phyloP scores from a whole-genome alignment of 2,329 filamentous ascomycete genomes.

The Colletotrichum lini region DNA sequence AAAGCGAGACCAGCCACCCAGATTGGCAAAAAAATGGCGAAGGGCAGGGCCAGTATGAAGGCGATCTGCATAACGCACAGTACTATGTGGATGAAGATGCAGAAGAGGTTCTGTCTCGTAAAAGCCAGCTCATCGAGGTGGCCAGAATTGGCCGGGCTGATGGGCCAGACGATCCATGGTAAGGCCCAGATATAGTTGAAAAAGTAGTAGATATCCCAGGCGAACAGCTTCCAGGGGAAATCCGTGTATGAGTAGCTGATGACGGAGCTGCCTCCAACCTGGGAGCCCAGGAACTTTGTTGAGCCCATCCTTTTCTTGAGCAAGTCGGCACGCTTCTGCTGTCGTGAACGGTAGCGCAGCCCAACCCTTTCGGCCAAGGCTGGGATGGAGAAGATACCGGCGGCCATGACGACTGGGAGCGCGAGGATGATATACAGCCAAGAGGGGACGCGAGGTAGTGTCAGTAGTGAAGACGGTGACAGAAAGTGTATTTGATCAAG shows the following conservation, averaged over 20 bases:
- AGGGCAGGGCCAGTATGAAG: constrained; percentile 73
- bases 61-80: constrained; percentile 71
- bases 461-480: constrained; percentile 12
- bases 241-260: constrained; percentile 75
- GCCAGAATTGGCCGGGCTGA: constrained; percentile 66
- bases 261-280: constrained; percentile 69
- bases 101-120: constrained; percentile 69
- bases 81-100: constrained; percentile 70
- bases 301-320: constrained; percentile 41
- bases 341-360: constrained; percentile 21
- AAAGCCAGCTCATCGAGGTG: constrained; percentile 76
- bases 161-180: constrained; percentile 73
- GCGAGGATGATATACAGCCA: constrained; percentile 21
- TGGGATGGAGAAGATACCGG: constrained; percentile 30
- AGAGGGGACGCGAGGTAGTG: not conserved
- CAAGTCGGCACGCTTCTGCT: constrained; percentile 31
- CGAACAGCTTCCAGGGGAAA: constrained; percentile 64
- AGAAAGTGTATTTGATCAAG: constrained; percentile 37
- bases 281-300: constrained; percentile 71
- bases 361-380: constrained; percentile 22
- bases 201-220: constrained; percentile 69
- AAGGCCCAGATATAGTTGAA: constrained; percentile 69
- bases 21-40: constrained; percentile 62
- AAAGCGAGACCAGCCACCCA: constrained; percentile 61
- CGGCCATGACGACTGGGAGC: constrained; percentile 26